These are phyloP conservation scores for Phoenix roebelenii DNA, from an alignment of 176 grass and related monocot species.

Conservation along the genomic window DNA sequence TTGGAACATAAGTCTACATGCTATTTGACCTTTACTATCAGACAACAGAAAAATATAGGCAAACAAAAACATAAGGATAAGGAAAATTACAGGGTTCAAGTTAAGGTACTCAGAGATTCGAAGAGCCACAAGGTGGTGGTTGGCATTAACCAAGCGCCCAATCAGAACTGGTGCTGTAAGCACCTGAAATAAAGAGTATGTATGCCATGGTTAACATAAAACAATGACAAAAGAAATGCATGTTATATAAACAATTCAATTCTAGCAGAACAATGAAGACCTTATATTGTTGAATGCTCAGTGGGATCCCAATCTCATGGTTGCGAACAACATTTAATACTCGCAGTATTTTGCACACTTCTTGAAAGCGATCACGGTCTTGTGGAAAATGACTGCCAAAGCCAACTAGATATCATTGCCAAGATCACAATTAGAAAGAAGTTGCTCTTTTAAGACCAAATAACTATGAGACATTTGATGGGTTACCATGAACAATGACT, in stretches of 20 bases:
- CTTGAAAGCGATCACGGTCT: slow-evolving; percentile 62
- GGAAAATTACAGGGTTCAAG: slow-evolving; percentile 62
- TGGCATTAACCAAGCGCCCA: slow-evolving; percentile 76
- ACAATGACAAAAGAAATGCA: slow-evolving; percentile 7
- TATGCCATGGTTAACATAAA: slow-evolving; percentile 14
- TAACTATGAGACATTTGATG: too few relatives aligned
- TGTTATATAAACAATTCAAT: too few relatives aligned
- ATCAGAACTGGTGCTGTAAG: slow-evolving; percentile 77
- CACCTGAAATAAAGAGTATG: slow-evolving; percentile 42
- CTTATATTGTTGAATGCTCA: slow-evolving; percentile 90
- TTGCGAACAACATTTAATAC: slow-evolving; percentile 84
- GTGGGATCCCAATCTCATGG: slow-evolving; percentile 77
- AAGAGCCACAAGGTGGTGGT: slow-evolving; percentile 87
- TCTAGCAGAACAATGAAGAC: slow-evolving; percentile 21
- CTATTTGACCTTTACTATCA: neutral
- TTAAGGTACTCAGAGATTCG: slow-evolving; percentile 91
- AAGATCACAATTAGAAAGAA: slow-evolving; percentile 71
- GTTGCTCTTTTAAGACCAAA: slow-evolving; percentile 26
- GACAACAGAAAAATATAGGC: neutral
- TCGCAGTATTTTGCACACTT: slow-evolving; percentile 88
- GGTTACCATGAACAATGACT: too few relatives aligned
- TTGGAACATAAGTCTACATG: neutral
- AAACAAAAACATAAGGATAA: slow-evolving; percentile 5
- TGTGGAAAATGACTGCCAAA: slow-evolving; percentile 92
- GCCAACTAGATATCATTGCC: slow-evolving; percentile 95